Percentiles rank a stretch among this genome's conserved stretches.
These are phyloP conservation scores for Cajanus cajan DNA, from an alignment of 306 rosid species.

Conservation along the genomic window DNA sequence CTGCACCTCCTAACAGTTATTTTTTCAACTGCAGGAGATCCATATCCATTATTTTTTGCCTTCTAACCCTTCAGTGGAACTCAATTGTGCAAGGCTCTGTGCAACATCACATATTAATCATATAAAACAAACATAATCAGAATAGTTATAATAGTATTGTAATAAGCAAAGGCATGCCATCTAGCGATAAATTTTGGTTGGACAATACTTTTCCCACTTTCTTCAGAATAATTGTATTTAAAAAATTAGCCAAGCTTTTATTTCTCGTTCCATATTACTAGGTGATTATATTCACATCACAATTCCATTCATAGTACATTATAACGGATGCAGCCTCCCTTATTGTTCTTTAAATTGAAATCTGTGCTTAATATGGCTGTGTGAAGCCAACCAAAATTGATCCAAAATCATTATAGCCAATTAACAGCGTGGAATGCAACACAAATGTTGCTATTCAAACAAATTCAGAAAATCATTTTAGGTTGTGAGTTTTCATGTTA, in stretches of 20 bases:
- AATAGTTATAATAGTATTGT: background rate
- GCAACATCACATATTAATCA: background rate
- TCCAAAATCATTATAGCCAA: background rate
- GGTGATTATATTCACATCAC: background rate
- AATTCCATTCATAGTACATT: background rate
- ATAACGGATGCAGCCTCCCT: background rate
- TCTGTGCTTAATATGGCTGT: background rate
- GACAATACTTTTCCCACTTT: background rate
- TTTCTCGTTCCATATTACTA: background rate
- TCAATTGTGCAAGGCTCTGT: background rate
- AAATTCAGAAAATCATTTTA: background rate
- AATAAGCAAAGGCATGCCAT: background rate
- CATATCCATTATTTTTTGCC: background rate
- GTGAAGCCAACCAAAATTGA: background rate
- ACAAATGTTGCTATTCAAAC: background rate
- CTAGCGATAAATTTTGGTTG: background rate
- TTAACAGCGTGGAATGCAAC: background rate
- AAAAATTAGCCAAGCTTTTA: background rate
- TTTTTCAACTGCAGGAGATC: no score
- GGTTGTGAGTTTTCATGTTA: background rate
- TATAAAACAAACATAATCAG: background rate
- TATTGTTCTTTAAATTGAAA: background rate
- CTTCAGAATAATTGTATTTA: background rate
- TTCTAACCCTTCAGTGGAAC: background rate
- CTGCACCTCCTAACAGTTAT: no score